These are phyloP conservation scores for Capsella rubella DNA, from an alignment of 441 rosid species.

Conservation along the genomic window DNA sequence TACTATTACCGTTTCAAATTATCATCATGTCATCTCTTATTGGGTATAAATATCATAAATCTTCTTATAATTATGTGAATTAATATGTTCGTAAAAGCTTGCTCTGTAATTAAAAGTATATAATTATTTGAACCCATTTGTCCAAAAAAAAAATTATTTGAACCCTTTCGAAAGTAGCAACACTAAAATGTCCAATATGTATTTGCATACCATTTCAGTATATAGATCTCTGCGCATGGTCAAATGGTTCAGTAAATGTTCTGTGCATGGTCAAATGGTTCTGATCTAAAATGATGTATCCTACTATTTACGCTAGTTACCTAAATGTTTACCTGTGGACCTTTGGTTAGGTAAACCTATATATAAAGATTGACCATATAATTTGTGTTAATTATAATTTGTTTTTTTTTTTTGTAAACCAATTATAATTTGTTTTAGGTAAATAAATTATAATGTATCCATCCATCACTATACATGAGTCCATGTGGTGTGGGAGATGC, in stretches of 20 bases:
- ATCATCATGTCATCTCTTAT: neutral
- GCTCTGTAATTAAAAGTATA: neutral
- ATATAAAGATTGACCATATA: slow-evolving; percentile 8
- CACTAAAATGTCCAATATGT: neutral
- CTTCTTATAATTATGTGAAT: neutral
- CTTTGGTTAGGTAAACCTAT: neutral
- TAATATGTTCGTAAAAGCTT: neutral
- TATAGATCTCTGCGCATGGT: neutral
- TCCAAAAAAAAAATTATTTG: too few species aligned
- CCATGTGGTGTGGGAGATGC: slow-evolving; percentile 12
- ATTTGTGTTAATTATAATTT: neutral
- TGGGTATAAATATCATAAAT: neutral
- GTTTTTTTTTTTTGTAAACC: too few species aligned
- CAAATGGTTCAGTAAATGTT: neutral
- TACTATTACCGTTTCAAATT: too few species aligned
- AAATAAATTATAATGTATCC: neutral
- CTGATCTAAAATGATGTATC: neutral
- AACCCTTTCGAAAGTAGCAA: neutral
- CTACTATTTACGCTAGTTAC: neutral
- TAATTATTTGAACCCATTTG: too few species aligned
- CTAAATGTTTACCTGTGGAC: neutral
- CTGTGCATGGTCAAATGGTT: neutral
- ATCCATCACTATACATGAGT: neutral
- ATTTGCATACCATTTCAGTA: neutral
- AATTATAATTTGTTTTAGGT: slow-evolving; percentile 6